Evolutionary conservation across 2,329 filamentous ascomycete species (phyloP).

Genomic region (Monosporascus sp.): DNA sequence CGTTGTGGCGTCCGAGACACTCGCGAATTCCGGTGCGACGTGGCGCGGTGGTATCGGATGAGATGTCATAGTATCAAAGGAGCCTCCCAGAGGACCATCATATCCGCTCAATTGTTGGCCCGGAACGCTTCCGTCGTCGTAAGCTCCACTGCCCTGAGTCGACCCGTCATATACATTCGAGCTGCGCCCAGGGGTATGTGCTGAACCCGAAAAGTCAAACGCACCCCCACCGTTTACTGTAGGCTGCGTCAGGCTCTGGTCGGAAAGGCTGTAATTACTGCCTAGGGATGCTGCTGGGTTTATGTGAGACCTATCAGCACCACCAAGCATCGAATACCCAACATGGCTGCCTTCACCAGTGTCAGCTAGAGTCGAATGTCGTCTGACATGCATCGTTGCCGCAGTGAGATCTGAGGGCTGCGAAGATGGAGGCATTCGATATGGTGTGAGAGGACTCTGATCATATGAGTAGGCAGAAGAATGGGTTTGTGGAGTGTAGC

Average conservation of each 20-base stretch:
- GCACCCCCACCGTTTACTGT: constrained; percentile 8
- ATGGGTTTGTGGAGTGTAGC: constrained; percentile 3
- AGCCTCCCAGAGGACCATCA: background rate
- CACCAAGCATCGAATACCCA: constrained; percentile 7
- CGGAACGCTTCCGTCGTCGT: background rate
- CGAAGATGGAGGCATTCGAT: constrained; percentile 1
- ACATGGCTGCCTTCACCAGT: constrained; percentile 5
- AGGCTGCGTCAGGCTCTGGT: constrained; percentile 5
- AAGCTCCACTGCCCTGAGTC: constrained; percentile 1
- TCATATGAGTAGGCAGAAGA: constrained; percentile 6
- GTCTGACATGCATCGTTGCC: constrained; percentile 1
- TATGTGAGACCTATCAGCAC: constrained; percentile 5
- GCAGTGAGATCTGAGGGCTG: background rate
- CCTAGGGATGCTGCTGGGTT: constrained; percentile 5
- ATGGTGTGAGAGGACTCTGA: constrained; percentile 1
- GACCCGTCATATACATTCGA: constrained; percentile 2
- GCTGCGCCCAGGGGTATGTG: constrained; percentile 1
- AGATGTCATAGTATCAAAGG: background rate
- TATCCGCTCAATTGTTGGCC: constrained; percentile 1
- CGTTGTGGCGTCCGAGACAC: constrained; percentile 1
- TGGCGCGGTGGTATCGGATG: constrained; percentile 1
- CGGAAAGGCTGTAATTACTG: constrained; percentile 5
- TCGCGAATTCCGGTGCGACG: background rate
- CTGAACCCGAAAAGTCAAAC: constrained; percentile 9
- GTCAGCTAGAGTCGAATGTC: constrained; percentile 10